These are phyloP conservation scores for Acanthamoeba sp. DNA, from an alignment of 208 protist species.

Conservation along the genomic window DNA sequence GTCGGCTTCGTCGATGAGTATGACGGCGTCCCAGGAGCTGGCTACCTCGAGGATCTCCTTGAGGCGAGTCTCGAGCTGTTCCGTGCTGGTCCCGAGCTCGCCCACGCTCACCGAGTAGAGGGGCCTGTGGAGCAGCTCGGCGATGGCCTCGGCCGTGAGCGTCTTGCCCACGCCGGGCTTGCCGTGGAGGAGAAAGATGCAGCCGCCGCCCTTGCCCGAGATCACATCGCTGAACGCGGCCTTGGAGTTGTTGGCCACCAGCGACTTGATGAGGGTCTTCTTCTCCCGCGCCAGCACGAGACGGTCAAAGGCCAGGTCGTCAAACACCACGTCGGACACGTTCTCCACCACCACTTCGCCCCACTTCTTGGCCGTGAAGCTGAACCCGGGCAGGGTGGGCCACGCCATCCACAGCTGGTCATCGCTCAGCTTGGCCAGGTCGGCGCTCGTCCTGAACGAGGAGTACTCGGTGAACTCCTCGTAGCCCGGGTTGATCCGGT, in stretches of 20 bases:
- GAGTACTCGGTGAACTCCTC: too few species aligned
- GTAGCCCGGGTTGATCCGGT: slow-evolving; percentile 8
- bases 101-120: slow-evolving; percentile 82
- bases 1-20: slow-evolving; percentile 85
- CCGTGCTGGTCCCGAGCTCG: slow-evolving; percentile 78
- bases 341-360: slow-evolving; percentile 44
- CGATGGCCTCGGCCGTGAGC: slow-evolving; percentile 85
- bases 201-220: slow-evolving; percentile 76
- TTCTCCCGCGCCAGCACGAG: slow-evolving; percentile 49
- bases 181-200: slow-evolving; percentile 86
- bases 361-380: slow-evolving; percentile 60
- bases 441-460: too few species aligned
- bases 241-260: slow-evolving; percentile 45
- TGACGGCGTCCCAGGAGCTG: slow-evolving; percentile 78
- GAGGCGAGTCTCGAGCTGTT: slow-evolving; percentile 73
- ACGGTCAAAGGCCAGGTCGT: slow-evolving; percentile 54
- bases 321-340: slow-evolving; percentile 40
- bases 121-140: slow-evolving; percentile 82
- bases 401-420: background rate
- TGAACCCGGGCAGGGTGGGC: slow-evolving; percentile 45
- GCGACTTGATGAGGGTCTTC: slow-evolving; percentile 61
- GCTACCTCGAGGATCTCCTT: slow-evolving; percentile 77
- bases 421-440: background rate
- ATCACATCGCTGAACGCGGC: slow-evolving; percentile 26
- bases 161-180: slow-evolving; percentile 85